A percentile compares a stretch with the other conserved stretches of the same genome.
Conservation (phyloP, 1,139 yeast genomes). For the Pichia sp. region DNA sequence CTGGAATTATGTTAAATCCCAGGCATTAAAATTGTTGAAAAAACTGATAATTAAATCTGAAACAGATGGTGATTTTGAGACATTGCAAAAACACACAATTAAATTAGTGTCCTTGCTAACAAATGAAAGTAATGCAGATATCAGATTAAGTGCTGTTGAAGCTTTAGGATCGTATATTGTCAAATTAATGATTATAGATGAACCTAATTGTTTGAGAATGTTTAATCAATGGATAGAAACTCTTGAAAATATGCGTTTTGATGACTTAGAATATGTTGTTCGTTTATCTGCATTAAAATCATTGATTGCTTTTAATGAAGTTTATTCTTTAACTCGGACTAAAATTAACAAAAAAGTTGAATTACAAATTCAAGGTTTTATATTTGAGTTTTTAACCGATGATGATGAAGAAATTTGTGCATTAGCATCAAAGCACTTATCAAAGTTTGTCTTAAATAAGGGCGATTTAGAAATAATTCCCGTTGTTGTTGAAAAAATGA, state of each 20-base stretch:
- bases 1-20: slow-evolving; percentile 42
- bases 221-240: slow-evolving; percentile 31
- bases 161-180: slow-evolving; percentile 42
- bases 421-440: slow-evolving; percentile 33
- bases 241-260: slow-evolving; percentile 33
- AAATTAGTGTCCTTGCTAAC: slow-evolving; percentile 25
- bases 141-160: slow-evolving; percentile 43
- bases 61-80: neutral
- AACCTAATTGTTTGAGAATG: slow-evolving; percentile 10
- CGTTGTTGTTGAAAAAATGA: slow-evolving; percentile 29
- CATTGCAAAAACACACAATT: slow-evolving; percentile 16
- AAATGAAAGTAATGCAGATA: slow-evolving; percentile 37
- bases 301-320: slow-evolving; percentile 30
- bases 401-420: slow-evolving; percentile 51
- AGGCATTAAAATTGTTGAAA: slow-evolving; percentile 36
- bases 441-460: slow-evolving; percentile 22
- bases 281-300: slow-evolving; percentile 46
- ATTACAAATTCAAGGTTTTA: slow-evolving; percentile 22
- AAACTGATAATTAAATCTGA: slow-evolving; percentile 19
- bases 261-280: slow-evolving; percentile 39
- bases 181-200: slow-evolving; percentile 3
- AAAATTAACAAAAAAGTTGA: slow-evolving; percentile 1
- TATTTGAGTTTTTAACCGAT: slow-evolving; percentile 45
- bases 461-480: slow-evolving; percentile 20
- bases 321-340: slow-evolving; percentile 2